phyloP scores from a whole-genome alignment of 2,329 filamentous ascomycete genomes.

The Arthroderma uncinatum region DNA sequence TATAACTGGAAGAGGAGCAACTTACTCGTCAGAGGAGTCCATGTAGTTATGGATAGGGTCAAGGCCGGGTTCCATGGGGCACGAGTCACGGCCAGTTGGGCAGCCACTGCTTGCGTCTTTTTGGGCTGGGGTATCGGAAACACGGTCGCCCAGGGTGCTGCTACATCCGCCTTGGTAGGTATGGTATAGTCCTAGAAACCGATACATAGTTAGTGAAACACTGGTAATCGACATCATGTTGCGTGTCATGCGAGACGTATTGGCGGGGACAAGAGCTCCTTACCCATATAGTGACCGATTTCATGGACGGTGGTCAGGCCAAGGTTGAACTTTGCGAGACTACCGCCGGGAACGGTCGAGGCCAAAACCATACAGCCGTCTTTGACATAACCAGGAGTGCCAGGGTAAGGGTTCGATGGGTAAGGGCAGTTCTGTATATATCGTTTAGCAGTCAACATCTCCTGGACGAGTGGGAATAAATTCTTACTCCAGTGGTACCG shows the following conservation, averaged over 20 bases:
- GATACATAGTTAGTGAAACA: no score
- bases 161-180: slow-evolving; percentile 35
- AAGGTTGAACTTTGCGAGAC: slow-evolving; percentile 38
- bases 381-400: slow-evolving; percentile 35
- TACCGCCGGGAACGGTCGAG: slow-evolving; percentile 45
- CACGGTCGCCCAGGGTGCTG: slow-evolving; percentile 32
- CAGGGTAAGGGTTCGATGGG: slow-evolving; percentile 29
- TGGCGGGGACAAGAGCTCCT: no score
- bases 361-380: slow-evolving; percentile 49
- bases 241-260: no score
- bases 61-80: slow-evolving; percentile 34
- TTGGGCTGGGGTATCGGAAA: slow-evolving; percentile 36
- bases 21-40: slow-evolving; percentile 41
- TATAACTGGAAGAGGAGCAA: slow-evolving; percentile 42
- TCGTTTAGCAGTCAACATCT: slow-evolving; percentile 24
- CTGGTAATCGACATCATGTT: background rate
- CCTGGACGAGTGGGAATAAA: no score
- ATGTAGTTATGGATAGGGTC: slow-evolving; percentile 51
- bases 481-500: slow-evolving; percentile 16
- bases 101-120: slow-evolving; percentile 50
- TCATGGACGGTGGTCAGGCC: slow-evolving; percentile 39
- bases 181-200: slow-evolving; percentile 25
- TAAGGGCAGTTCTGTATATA: slow-evolving; percentile 21
- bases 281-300: slow-evolving; percentile 38
- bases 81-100: slow-evolving; percentile 42